Base-by-base conservation (phyloP, 106 monocot genomes). In the Allium fistulosum region DNA sequence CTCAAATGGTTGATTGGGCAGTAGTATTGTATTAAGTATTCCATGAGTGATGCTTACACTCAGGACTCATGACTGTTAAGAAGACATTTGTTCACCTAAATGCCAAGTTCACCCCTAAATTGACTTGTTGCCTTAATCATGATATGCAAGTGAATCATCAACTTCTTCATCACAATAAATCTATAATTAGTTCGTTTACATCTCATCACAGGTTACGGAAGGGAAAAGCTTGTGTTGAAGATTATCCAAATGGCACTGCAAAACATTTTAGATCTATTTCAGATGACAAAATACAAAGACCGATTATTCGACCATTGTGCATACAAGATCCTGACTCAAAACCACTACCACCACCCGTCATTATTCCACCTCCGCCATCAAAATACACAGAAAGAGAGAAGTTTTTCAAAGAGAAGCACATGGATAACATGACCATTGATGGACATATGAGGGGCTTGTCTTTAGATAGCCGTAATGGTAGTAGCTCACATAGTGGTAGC, bases 211-310 rank as follows among this genome's bases (percentile, higher is more conserved):
- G 96, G 74, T 72, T 92, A 68, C 47, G 84, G 10, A 94, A 94
- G 73, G 94, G 94, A 50, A 94, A 90, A 72, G 90, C 94, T 63
- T 82, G 85, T 51, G 81, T 73, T 18, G 79, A 89, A 59, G 90
- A 86, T 18, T 26, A 74, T 49, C 71, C 77, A 17, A 81, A 84
- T 46, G 70, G 49, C 13, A 69, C 71, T 14, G 61, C 62, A 11
- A 58, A 58, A 55, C 79, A 83, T 27, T 88, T 73, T 50, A 79
- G 67, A 67, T 80, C 85, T 17, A 72, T 79, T 46, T 75, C 86
- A 2, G 83, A 84, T 17, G 86, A 85, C 49, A 92, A 82, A 62
- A 58, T 83, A 45, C 66, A 72, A 17, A 66, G 87, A 37, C 81
- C 81, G 14, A 50, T 77, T 15, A 71, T 73, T 22, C 79, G 90